Evolutionary conservation across 164 flowering plant genomes (phyloP).

Genomic region (Kalanchoe fedtschenkoi): DNA sequence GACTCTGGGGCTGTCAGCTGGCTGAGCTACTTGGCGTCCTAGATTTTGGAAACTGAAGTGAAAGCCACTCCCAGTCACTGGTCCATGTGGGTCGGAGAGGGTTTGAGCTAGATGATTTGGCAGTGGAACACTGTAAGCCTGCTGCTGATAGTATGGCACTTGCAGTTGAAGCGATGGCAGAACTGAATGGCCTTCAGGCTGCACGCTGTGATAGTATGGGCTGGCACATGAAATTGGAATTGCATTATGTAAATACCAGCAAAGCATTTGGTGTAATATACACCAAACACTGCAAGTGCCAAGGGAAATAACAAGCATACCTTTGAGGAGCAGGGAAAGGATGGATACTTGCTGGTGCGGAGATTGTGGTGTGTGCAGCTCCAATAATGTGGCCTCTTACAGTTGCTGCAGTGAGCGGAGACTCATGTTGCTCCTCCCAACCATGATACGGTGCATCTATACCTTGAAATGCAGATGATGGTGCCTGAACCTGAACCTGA

Average conservation of each 20-base stretch:
- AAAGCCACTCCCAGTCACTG: neutral
- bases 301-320: neutral
- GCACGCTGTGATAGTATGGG: neutral
- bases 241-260: neutral
- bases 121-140: neutral
- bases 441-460: too few species aligned
- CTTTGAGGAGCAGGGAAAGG: neutral
- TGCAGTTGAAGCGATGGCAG: too few species aligned
- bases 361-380: neutral
- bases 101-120: neutral
- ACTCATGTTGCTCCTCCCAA: neutral
- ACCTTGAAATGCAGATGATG: too few species aligned
- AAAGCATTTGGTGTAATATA: too few species aligned
- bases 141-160: too few species aligned
- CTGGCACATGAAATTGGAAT: neutral
- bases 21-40: too few species aligned
- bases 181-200: neutral
- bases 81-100: neutral
- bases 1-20: too few species aligned
- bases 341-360: neutral
- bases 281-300: neutral
- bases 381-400: neutral
- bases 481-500: conserved; percentile 2
- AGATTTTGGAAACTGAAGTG: too few species aligned
- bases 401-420: too few species aligned